Base-by-base conservation (phyloP, 352 stramenopile species). In the Pythium monospermum region DNA sequence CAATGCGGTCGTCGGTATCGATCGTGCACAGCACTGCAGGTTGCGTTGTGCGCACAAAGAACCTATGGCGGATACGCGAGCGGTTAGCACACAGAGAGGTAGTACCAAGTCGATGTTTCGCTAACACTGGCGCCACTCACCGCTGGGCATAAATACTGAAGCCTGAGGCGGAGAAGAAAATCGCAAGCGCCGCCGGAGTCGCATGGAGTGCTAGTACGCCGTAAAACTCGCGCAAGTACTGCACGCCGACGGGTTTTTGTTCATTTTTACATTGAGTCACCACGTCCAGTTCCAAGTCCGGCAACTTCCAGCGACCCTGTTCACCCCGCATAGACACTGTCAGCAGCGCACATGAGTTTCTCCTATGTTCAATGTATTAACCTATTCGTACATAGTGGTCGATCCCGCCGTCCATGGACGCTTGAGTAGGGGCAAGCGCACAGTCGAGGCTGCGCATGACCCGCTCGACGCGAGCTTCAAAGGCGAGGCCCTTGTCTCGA, bases 241-340 rank as follows among this genome's bases (percentile, higher is more conserved):
- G 66, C 30, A 90, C 75, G 39, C 78, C 68, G 2, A 88, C 78
- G 3, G 78, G 74, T 30, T 85, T 85, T 40, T 59, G 64, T 51
- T 88, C 76, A 53, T 85, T 78, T 67, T 92, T 92, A 69, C 81
- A 92, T 51, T 92, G 81, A 15, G 81, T 90, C 49, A 87, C 74
- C 35, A 92, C 63, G 6, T 85, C 71, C 16, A 92, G 58, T 10
- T 72, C 52, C 38, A 70, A 44, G 41, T 90, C 81, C 3, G 78
- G 81, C 8, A 92, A 47, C 11, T 36, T 63, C 81, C 81, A 92
- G 23, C 63, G 63, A 16, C 78, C 81, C 81, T 91, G 32, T 55
- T 4, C 16, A 21, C 11, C 47, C 3, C 23, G 42, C 36, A 22
- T 21, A 39, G 36, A 43, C n/a, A 16, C 32, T 12, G 22, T 26